Conservation (phyloP, 306 rosid species). For the Sindora glabra region DNA sequence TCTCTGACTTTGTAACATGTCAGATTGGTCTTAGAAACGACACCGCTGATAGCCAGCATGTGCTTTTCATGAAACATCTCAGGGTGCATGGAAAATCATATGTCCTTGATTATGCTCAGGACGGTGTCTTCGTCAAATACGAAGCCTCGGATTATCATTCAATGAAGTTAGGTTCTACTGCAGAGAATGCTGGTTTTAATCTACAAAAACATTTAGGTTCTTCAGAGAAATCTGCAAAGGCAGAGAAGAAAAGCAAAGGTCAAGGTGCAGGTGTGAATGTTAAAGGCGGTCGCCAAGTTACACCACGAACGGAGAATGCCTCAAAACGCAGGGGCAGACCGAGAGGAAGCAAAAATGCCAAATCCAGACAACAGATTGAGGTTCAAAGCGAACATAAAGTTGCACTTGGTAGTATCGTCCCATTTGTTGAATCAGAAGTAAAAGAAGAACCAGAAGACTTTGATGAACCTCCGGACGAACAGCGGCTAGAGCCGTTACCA, state of each 20-base stretch:
- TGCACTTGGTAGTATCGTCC: not conserved
- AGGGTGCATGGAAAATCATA: slow-evolving; percentile 13
- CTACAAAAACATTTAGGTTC: no score
- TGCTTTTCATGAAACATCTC: slow-evolving; percentile 3
- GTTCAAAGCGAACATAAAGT: not conserved
- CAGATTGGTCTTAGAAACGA: not conserved
- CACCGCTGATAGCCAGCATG: not conserved
- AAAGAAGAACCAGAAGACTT: slow-evolving; percentile 10
- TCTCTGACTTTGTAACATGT: not conserved
- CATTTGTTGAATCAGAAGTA: not conserved
- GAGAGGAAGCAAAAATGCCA: no score
- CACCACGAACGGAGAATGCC: no score
- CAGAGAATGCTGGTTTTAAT: not conserved
- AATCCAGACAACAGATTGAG: not conserved
- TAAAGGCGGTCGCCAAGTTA: no score
- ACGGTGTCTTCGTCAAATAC: slow-evolving; percentile 8
- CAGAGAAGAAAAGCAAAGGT: not conserved
- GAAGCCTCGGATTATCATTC: not conserved
- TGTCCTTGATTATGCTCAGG: slow-evolving; percentile 15
- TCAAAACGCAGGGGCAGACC: no score
- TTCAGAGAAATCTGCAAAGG: not conserved
- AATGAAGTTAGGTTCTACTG: not conserved
- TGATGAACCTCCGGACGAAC: not conserved
- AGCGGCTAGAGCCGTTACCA: not conserved
- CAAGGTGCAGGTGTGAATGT: not conserved